These are phyloP conservation scores for Zasmidium citrigriseum DNA, from an alignment of 2,329 filamentous ascomycete genomes.

Conservation along the genomic window DNA sequence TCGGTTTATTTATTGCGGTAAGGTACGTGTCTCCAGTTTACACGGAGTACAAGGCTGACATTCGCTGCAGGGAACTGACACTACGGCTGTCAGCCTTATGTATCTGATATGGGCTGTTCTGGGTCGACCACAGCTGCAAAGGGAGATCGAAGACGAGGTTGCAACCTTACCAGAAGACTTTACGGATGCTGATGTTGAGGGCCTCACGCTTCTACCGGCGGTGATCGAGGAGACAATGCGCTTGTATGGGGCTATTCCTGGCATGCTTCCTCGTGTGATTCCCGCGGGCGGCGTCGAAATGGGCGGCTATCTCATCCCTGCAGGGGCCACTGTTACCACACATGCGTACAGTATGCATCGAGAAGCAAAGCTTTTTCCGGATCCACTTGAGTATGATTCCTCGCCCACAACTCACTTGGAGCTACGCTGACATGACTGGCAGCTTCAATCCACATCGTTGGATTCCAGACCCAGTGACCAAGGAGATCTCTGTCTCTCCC, in stretches of 20 bases:
- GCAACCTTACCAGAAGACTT: constrained; percentile 18
- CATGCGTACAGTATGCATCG: constrained; percentile 33
- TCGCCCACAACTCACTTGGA: background rate
- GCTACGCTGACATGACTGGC: background rate
- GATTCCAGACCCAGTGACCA: constrained; percentile 9
- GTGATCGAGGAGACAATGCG: constrained; percentile 34
- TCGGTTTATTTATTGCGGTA: constrained; percentile 30
- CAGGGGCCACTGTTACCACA: constrained; percentile 27
- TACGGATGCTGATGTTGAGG: constrained; percentile 25
- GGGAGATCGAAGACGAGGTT: constrained; percentile 30
- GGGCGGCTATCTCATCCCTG: constrained; percentile 26
- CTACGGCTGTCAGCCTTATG: constrained; percentile 33
- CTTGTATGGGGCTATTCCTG: constrained; percentile 35
- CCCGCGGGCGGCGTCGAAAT: constrained; percentile 28
- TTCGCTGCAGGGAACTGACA: constrained; percentile 29
- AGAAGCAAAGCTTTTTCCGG: constrained; percentile 24
- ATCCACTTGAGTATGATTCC: constrained; percentile 26
- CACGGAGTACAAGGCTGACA: background rate
- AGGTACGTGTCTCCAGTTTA: background rate
- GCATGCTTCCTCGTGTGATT: constrained; percentile 29
- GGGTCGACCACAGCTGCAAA: constrained; percentile 21
- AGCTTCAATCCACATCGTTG: constrained; percentile 31
- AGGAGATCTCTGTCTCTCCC: constrained; percentile 16
- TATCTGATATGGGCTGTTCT: constrained; percentile 34
- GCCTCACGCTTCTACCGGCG: constrained; percentile 26